These are phyloP conservation scores for Carpinus viminea DNA, from an alignment of 306 rosid genomes.

Conservation along the genomic window DNA sequence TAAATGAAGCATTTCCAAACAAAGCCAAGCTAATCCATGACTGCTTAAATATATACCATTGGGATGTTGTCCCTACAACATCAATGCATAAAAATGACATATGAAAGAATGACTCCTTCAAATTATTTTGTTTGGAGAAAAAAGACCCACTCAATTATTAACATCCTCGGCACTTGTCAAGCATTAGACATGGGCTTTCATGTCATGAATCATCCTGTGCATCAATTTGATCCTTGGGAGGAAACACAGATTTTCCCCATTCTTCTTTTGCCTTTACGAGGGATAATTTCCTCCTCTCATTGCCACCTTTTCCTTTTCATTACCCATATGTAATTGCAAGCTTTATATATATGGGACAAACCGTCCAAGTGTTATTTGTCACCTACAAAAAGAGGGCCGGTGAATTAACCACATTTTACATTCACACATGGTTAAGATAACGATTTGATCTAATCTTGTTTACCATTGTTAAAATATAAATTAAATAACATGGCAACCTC, in stretches of 20 bases:
- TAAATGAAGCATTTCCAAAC: background rate
- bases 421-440: background rate
- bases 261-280: slow-evolving; percentile 4
- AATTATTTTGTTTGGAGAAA: background rate
- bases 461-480: no score
- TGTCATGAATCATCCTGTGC: slow-evolving; percentile 22
- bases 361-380: background rate
- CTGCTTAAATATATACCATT: slow-evolving; percentile 10
- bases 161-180: background rate
- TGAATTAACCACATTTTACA: background rate
- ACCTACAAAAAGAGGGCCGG: no score
- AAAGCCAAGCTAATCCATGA: background rate
- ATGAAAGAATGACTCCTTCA: background rate
- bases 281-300: background rate
- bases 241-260: slow-evolving; percentile 7
- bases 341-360: background rate
- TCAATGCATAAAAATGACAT: slow-evolving; percentile 18
- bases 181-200: slow-evolving; percentile 3
- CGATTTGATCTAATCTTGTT: no score
- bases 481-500: no score
- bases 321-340: background rate
- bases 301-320: background rate
- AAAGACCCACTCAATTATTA: background rate
- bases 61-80: background rate
- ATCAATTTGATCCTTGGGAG: background rate